Base-by-base conservation (phyloP, 768 basidiomycete species). In the Coprinopsis marcescibilis region DNA sequence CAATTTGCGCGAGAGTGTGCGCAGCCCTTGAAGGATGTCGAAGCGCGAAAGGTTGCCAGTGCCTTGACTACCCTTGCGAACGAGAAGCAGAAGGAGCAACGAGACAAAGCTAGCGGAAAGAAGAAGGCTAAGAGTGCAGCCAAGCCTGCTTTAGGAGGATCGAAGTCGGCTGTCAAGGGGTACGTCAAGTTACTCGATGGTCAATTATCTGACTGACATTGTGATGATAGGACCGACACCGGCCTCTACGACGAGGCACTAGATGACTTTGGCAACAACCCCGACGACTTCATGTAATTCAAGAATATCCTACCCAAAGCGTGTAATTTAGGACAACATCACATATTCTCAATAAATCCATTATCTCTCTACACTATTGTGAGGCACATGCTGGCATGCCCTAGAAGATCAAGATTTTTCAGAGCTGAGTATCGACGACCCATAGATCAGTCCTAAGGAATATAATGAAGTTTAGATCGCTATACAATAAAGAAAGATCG, bases 201-300 rank as follows among this genome's bases (percentile, higher is more conserved):
- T 38, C 45, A 25, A 14, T 39, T 3, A 24, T 13, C 24, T 24
- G 8, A 6, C 13, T 10, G 33, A 6, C 10, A n/a, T 52, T 38
- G 5, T 24, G 4, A 37, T 56, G 27, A 52, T 13, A 92, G 89
- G 64, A 61, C 87, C 46, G 93, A 95, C 65, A 90, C 87, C 1
- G 72, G 65, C 30, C 60, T 76, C 8, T 97, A 97, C 56, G 91
- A 94, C 12, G 94, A 96, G 66, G 80, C 83, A 13, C 66, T 96
- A 58, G 94, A 96, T 63, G 93, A 96, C 65, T 88, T 89, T 59
- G 86, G 85, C 37, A 73, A 67, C 52, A 71, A 75, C 46, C 66
- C 72, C 44, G 85, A 84, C 57, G 93, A 95, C 61, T 95, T 95
- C 75, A 96, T 95, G 93, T 95, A 85, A 24, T 95, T 95, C 75